Evolutionary conservation across 192 early-diverging fungal species (phyloP).

Genomic region (Lobulomyces angularis): DNA sequence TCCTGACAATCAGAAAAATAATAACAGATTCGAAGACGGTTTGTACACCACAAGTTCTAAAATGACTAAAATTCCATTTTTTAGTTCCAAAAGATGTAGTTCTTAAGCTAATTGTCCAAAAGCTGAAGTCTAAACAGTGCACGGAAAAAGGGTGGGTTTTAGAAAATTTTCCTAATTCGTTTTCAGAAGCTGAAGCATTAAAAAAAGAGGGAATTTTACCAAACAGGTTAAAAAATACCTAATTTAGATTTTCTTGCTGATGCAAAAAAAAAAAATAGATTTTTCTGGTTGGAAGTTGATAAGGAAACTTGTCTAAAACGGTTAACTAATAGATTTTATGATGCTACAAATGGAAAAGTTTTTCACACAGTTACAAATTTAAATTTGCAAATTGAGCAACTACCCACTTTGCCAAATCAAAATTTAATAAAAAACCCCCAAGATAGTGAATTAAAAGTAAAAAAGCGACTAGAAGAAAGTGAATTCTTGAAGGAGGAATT

Average conservation of each 20-base stretch:
- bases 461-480: conserved; percentile 9
- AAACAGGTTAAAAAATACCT: conserved; percentile 18
- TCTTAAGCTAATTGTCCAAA: conserved; percentile 16
- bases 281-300: conserved; percentile 22
- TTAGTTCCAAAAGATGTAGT: too few species aligned
- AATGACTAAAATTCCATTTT: too few species aligned
- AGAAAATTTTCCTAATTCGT: conserved; percentile 31
- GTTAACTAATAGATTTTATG: conserved; percentile 13
- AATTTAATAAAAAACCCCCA: conserved; percentile 4
- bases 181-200: conserved; percentile 18
- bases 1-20: too few species aligned
- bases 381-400: conserved; percentile 9
- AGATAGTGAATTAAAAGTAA: conserved; percentile 17
- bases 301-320: conserved; percentile 19
- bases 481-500: conserved; percentile 13
- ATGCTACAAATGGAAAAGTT: conserved; percentile 12
- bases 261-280: conserved; percentile 6
- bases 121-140: conserved; percentile 26
- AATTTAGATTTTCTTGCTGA: background rate
- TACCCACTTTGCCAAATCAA: conserved; percentile 7
- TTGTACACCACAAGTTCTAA: too few species aligned
- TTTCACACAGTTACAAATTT: too few species aligned
- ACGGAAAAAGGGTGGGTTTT: conserved; percentile 33
- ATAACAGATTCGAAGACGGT: too few species aligned
- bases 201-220: conserved; percentile 22